A percentile compares a stretch with the other conserved stretches of the same genome.
phyloP scores from a whole-genome alignment of 2,329 filamentous ascomycete species.

The Pestalotiopsis sp. region DNA sequence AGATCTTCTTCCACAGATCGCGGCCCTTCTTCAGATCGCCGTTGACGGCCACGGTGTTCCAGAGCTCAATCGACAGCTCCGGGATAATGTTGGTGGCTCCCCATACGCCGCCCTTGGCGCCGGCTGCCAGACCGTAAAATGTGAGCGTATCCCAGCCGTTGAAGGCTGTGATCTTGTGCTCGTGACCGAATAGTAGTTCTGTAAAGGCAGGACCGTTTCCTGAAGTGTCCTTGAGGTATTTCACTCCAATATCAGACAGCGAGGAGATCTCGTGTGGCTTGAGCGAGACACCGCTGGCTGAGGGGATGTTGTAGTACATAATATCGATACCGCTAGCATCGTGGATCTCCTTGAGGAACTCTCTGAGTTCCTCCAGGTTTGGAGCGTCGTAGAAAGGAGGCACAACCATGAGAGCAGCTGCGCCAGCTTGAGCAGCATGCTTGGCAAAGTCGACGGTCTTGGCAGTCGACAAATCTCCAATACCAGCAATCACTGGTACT shows the following conservation, averaged over 20 bases:
- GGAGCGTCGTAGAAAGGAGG: constrained; percentile 52
- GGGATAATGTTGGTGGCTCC: constrained; percentile 54
- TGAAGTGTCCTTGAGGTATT: constrained; percentile 55
- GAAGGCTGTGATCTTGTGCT: constrained; percentile 45
- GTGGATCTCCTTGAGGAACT: constrained; percentile 43
- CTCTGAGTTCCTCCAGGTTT: constrained; percentile 40
- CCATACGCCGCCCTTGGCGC: constrained; percentile 52
- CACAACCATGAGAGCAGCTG: constrained; percentile 48
- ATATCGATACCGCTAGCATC: constrained; percentile 43
- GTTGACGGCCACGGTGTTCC: constrained; percentile 46
- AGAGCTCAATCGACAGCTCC: constrained; percentile 48
- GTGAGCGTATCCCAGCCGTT: constrained; percentile 58
- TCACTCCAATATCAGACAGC: constrained; percentile 47
- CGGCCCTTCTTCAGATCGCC: constrained; percentile 44
- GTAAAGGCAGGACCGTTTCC: constrained; percentile 52
- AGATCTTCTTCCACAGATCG: constrained; percentile 51
- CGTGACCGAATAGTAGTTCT: constrained; percentile 46
- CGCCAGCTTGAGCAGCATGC: constrained; percentile 41
- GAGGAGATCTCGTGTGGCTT: constrained; percentile 44
- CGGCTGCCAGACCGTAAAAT: constrained; percentile 53
- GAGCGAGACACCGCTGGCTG: constrained; percentile 45
- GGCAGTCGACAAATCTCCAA: constrained; percentile 45
- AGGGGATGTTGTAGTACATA: constrained; percentile 55
- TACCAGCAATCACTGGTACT: constrained; percentile 44
- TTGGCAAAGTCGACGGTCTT: constrained; percentile 42